Evolutionary conservation across 2,329 filamentous ascomycete species (phyloP).

Genomic region (Nannizziopsis barbatae): DNA sequence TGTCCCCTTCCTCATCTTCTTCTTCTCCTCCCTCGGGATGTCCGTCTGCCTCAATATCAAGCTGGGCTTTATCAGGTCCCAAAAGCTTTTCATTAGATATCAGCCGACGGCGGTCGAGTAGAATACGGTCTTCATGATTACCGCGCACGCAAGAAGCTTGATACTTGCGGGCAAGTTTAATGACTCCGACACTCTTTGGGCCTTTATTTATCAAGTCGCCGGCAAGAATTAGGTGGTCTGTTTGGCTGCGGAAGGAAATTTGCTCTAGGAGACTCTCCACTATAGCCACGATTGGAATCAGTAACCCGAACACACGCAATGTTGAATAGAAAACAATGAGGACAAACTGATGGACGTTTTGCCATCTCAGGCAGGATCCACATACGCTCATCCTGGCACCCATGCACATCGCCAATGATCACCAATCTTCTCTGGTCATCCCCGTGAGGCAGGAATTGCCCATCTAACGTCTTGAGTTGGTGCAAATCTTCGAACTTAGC

Average conservation of each 20-base stretch:
- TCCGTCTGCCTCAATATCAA: neutral
- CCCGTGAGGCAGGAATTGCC: slow-evolving; percentile 35
- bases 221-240: slow-evolving; percentile 61
- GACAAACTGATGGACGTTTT: neutral
- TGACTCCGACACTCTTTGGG: slow-evolving; percentile 66
- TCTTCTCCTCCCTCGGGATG: too few relatives aligned
- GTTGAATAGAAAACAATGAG: neutral
- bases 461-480: slow-evolving; percentile 41
- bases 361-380: too few relatives aligned
- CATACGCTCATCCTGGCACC: slow-evolving; percentile 59
- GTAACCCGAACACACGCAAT: neutral
- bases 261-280: slow-evolving; percentile 53
- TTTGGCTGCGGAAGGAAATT: slow-evolving; percentile 47
- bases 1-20: neutral
- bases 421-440: slow-evolving; percentile 51
- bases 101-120: slow-evolving; percentile 51
- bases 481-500: slow-evolving; percentile 42
- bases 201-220: slow-evolving; percentile 81
- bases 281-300: slow-evolving; percentile 17
- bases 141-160: slow-evolving; percentile 75
- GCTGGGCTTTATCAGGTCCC: neutral
- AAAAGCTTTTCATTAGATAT: neutral
- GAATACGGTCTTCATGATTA: slow-evolving; percentile 80
- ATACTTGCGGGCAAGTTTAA: slow-evolving; percentile 61
- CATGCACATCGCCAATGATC: slow-evolving; percentile 85